Base-by-base conservation (phyloP, 148 eudicot species). In the Camellia japonica region DNA sequence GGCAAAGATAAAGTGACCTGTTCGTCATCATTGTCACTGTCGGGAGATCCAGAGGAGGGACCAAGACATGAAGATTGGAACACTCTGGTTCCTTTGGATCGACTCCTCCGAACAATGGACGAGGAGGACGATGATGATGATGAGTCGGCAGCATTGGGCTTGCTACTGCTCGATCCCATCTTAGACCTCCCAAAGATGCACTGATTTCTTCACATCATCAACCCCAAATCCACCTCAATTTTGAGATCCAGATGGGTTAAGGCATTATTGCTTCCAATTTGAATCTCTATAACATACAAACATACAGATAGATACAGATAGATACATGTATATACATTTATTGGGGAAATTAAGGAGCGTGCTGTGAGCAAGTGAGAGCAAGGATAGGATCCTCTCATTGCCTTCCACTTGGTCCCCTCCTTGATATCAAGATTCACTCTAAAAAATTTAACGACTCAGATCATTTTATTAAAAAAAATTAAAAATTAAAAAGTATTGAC, bases 151-250 rank as follows among this genome's bases (percentile, higher is more conserved):
- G 84, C 84, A 81, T 74, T 81, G 72, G 54, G 86, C 88, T 90
- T 93, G 61, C 97, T 93, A 71, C 82, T 86, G 19, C 89, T 79
- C 80, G 92, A 86, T 63, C 97, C 97, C 97, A 93, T 93, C 56
- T 60, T 11, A 61, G 56, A 43, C 70, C 46, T 46, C 11, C 11
- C 38, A 9, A 49, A 46, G 58, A 71, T 3, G 38, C 20, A 49
- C 5, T 5, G 18, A 18, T 3, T 60, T 9, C 54, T 19, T 71
- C 30, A 49, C 38, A 18, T 10, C 4, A 71, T 41, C 74, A 14
- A 71, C 20, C 10, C 1, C 6, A 64, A 4, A 20, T 19, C 41
- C 10, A 12, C 68, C 68, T n/a, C 19, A 14, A 30, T 30, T 30
- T 71, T 9, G 13, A 49, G 74, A 71, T 71, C 54, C 74, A 71